Evolutionary conservation across 352 stramenopile genomes (phyloP).

Genomic region (Globisporangium solare): DNA sequence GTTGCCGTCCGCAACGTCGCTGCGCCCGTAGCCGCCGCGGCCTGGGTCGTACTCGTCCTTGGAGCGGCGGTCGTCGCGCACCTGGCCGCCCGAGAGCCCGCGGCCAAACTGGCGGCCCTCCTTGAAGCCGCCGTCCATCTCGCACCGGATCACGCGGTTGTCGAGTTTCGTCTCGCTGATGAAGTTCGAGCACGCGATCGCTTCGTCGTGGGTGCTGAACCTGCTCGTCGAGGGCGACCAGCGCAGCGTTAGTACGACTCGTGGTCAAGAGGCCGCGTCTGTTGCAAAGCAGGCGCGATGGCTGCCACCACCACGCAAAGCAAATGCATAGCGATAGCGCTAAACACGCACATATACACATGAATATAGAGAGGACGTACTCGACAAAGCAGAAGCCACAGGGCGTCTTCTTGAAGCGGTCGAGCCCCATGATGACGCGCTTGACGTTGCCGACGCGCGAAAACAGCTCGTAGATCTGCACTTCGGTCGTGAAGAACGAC

Average conservation of each 20-base stretch:
- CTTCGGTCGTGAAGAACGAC: constrained; percentile 95
- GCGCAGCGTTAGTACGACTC: too few relatives aligned
- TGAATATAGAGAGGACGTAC: constrained; percentile 33
- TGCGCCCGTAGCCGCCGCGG: constrained; percentile 72
- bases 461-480: constrained; percentile 95
- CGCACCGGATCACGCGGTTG: constrained; percentile 82
- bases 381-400: constrained; percentile 99
- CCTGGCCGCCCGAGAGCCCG: constrained; percentile 76
- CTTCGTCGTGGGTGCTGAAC: constrained; percentile 68
- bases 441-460: constrained; percentile 89
- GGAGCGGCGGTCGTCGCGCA: constrained; percentile 78
- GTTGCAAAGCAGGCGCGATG: background rate
- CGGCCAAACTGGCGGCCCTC: constrained; percentile 85
- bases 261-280: too few relatives aligned
- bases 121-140: constrained; percentile 86
- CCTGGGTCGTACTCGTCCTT: constrained; percentile 85
- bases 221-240: constrained; percentile 9
- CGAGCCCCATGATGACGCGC: constrained; percentile 94
- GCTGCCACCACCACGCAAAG: background rate
- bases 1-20: constrained; percentile 49
- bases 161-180: constrained; percentile 87
- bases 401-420: constrained; percentile 94
- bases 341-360: background rate
- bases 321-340: too few relatives aligned
- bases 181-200: constrained; percentile 73